Conservation (phyloP, 345 rosid species). For the Angophora floribunda region DNA sequence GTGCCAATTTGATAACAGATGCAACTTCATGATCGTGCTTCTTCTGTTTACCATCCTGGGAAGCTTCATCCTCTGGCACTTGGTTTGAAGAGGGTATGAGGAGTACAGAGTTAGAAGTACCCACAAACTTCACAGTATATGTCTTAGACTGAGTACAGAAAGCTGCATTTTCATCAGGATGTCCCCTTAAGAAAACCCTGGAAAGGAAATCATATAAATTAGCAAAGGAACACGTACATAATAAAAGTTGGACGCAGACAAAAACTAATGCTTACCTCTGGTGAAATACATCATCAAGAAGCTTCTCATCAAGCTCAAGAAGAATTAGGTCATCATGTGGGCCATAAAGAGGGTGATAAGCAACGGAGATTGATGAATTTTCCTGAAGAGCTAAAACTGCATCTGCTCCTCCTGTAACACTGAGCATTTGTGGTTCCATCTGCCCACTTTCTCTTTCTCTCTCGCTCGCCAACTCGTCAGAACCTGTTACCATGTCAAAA, state of each 20-base stretch:
- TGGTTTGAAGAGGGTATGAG: constrained; percentile 58
- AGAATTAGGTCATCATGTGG: constrained; percentile 60
- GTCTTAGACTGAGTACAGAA: constrained; percentile 86
- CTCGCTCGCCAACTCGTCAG: background rate
- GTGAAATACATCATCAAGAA: constrained; percentile 55
- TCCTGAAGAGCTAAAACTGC: constrained; percentile 47
- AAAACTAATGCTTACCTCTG: constrained; percentile 29
- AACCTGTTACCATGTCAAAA: background rate
- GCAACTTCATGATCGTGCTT: constrained; percentile 13
- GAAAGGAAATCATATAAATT: background rate
- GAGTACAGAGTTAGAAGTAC: constrained; percentile 70
- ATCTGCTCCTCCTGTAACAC: constrained; percentile 34
- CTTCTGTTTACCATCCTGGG: constrained; percentile 13
- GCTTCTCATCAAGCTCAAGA: constrained; percentile 65
- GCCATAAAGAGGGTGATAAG: constrained; percentile 63
- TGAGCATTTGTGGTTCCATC: background rate
- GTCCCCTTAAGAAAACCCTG: constrained; percentile 76
- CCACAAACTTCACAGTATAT: constrained; percentile 70
- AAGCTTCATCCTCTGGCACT: constrained; percentile 1
- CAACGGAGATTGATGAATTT: constrained; percentile 39
- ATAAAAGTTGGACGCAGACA: background rate
- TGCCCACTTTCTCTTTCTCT: background rate
- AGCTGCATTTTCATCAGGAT: constrained; percentile 83
- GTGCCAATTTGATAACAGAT: constrained; percentile 46
- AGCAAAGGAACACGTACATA: background rate